A percentile compares a stretch with the other conserved stretches of the same genome.
Conservation (phyloP, 108 stramenopile genomes). For the Parmales sp. region DNA sequence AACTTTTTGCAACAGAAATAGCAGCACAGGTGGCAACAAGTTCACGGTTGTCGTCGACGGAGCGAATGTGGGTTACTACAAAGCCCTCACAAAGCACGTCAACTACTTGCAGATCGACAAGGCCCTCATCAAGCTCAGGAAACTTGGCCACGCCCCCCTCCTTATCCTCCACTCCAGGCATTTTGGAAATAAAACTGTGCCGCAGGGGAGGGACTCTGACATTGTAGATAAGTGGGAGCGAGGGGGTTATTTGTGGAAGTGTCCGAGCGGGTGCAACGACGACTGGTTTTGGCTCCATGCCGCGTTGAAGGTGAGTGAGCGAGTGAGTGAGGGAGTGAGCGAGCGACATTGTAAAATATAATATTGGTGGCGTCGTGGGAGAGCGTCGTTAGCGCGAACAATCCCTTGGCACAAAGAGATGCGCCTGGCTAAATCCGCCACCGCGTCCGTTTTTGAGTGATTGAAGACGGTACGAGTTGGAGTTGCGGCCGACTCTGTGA, state of each 20-base stretch:
- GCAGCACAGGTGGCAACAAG: too few species aligned
- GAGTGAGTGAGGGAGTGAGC: slow-evolving; percentile 20
- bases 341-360: slow-evolving; percentile 8
- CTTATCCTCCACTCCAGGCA: slow-evolving; percentile 64
- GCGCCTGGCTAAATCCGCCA: too few species aligned
- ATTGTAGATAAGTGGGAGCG: slow-evolving; percentile 43
- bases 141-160: slow-evolving; percentile 22
- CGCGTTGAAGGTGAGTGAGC: slow-evolving; percentile 30
- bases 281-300: slow-evolving; percentile 99
- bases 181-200: slow-evolving; percentile 45
- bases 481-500: too few species aligned
- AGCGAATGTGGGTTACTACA: slow-evolving; percentile 93
- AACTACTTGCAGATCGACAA: slow-evolving; percentile 85
- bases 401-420: too few species aligned
- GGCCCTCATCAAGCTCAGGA: slow-evolving; percentile 51
- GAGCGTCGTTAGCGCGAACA: too few species aligned
- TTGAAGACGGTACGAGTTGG: too few species aligned
- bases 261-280: slow-evolving; percentile 80
- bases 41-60: slow-evolving; percentile 84
- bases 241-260: slow-evolving; percentile 42
- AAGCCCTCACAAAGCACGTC: slow-evolving; percentile 76
- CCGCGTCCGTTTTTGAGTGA: too few species aligned
- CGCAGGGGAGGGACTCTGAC: slow-evolving; percentile 27
- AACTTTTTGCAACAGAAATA: too few species aligned
- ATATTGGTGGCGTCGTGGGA: not conserved